Evolutionary conservation across 208 protist genomes (phyloP).

Genomic region (Leishmania tropica): DNA sequence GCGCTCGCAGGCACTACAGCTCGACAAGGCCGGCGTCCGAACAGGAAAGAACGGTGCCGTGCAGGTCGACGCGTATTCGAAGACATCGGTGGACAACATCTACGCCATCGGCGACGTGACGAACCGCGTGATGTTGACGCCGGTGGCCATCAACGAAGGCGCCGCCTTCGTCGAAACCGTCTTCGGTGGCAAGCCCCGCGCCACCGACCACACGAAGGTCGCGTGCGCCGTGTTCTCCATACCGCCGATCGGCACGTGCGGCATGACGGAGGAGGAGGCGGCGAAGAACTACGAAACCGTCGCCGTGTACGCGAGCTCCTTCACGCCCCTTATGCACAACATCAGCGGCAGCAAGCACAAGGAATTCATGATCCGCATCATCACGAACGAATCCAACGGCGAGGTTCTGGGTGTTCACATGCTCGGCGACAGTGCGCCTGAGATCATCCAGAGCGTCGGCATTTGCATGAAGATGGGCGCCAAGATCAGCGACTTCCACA

Average conservation of each 20-base stretch:
- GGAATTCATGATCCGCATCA: constrained; percentile 84
- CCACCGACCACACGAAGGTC: constrained; percentile 84
- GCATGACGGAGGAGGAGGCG: constrained; percentile 86
- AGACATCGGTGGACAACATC: constrained; percentile 95
- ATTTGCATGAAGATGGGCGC: constrained; percentile 91
- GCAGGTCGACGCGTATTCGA: constrained; percentile 91
- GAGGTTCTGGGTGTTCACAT: constrained; percentile 92
- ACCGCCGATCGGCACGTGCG: constrained; percentile 87
- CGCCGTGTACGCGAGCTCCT: constrained; percentile 86
- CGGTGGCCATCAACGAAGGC: constrained; percentile 92
- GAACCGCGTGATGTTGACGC: constrained; percentile 88
- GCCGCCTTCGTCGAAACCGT: constrained; percentile 81
- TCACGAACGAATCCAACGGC: constrained; percentile 78
- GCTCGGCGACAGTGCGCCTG: constrained; percentile 78
- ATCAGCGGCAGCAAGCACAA: constrained; percentile 86
- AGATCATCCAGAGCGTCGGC: constrained; percentile 92
- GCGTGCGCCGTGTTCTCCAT: constrained; percentile 93
- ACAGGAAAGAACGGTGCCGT: constrained; percentile 86
- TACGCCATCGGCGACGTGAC: constrained; percentile 99
- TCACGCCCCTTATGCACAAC: constrained; percentile 91
- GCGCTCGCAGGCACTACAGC: constrained; percentile 88
- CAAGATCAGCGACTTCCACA: constrained; percentile 95
- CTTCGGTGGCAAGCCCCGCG: constrained; percentile 73
- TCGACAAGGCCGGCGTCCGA: constrained; percentile 92
- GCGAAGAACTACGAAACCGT: constrained; percentile 64